phyloP scores from a whole-genome alignment of 2,329 filamentous ascomycete genomes.

The Alternaria sp. region DNA sequence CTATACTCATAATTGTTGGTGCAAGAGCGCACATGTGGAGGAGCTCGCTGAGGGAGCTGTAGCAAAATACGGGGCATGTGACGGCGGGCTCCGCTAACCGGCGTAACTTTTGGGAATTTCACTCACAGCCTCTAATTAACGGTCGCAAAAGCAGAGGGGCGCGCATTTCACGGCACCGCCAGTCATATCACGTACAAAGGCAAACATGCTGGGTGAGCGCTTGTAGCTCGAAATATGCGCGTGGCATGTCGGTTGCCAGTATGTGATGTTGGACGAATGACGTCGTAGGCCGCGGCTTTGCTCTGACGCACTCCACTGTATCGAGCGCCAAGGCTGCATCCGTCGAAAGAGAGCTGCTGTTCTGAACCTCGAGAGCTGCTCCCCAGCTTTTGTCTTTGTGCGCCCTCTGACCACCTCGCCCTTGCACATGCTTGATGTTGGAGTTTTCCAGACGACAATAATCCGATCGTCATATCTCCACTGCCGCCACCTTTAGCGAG shows the following conservation, averaged over 20 bases:
- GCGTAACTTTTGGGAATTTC: slow-evolving; percentile 2
- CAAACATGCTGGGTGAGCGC: not conserved
- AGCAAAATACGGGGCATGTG: slow-evolving; percentile 15
- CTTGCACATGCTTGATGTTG: not conserved
- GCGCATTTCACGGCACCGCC: not conserved
- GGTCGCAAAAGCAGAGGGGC: not conserved
- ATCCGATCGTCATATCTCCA: slow-evolving; percentile 28
- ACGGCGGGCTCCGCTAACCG: slow-evolving; percentile 14
- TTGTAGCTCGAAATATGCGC: not conserved
- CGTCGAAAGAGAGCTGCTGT: slow-evolving; percentile 3
- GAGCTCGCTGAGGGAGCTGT: slow-evolving; percentile 9
- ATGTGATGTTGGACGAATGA: slow-evolving; percentile 10
- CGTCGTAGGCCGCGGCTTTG: slow-evolving; percentile 19
- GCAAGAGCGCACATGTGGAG: slow-evolving; percentile 22
- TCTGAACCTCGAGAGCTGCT: slow-evolving; percentile 8
- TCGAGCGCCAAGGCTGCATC: slow-evolving; percentile 11
- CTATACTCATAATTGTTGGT: slow-evolving; percentile 27
- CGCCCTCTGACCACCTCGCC: slow-evolving; percentile 2
- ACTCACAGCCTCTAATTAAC: slow-evolving; percentile 4
- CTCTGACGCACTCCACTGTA: slow-evolving; percentile 6
- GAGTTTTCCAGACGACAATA: slow-evolving; percentile 6
- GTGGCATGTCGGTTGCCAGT: not conserved
- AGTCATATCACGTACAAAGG: not conserved
- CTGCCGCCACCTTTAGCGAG: slow-evolving; percentile 49
- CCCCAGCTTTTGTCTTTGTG: slow-evolving; percentile 12